Percentiles rank a stretch among this genome's conserved stretches.
phyloP scores from a whole-genome alignment of 768 basidiomycete species.

The Agaricus sinodeliciosus region DNA sequence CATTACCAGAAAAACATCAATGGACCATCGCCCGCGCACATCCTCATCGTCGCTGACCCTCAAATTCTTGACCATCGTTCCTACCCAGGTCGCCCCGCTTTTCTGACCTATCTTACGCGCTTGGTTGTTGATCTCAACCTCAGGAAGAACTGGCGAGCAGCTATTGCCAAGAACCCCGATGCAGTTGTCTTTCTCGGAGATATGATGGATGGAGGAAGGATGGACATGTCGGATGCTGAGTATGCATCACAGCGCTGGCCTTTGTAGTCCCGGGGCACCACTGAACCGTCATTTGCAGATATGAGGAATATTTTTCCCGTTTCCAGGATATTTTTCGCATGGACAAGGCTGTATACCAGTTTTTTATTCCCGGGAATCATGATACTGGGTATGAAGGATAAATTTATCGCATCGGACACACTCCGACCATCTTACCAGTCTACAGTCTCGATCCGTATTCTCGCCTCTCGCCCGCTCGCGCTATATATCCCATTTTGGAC shows the following conservation, averaged over 20 bases:
- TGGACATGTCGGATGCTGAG: conserved; percentile 59
- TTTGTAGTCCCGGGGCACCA: background rate
- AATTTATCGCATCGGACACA: background rate
- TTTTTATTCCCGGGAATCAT: conserved; percentile 87
- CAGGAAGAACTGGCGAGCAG: conserved; percentile 77
- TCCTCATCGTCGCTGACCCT: conserved; percentile 85
- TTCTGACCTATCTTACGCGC: conserved; percentile 54
- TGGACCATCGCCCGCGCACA: conserved; percentile 33
- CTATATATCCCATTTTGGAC: conserved; percentile 73
- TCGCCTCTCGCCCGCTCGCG: conserved; percentile 43
- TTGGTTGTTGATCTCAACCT: conserved; percentile 75
- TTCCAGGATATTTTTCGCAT: conserved; percentile 67
- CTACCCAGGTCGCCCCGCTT: conserved; percentile 53
- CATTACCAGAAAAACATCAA: conserved; percentile 15
- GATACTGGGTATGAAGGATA: conserved; percentile 58
- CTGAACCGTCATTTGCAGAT: conserved; percentile 39
- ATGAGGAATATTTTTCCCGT: conserved; percentile 58
- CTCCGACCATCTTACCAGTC: conserved; percentile 28
- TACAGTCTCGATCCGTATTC: conserved; percentile 39
- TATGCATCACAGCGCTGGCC: conserved; percentile 28
- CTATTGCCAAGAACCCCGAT: conserved; percentile 55
- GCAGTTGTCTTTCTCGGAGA: conserved; percentile 82
- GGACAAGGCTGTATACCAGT: conserved; percentile 41
- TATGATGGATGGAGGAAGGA: conserved; percentile 84
- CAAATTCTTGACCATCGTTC: conserved; percentile 76